A percentile compares a stretch with the other conserved stretches of the same genome.
Conservation (phyloP, 495 filamentous ascomycete genomes). For the Hypoxylon lienhwacheense region DNA sequence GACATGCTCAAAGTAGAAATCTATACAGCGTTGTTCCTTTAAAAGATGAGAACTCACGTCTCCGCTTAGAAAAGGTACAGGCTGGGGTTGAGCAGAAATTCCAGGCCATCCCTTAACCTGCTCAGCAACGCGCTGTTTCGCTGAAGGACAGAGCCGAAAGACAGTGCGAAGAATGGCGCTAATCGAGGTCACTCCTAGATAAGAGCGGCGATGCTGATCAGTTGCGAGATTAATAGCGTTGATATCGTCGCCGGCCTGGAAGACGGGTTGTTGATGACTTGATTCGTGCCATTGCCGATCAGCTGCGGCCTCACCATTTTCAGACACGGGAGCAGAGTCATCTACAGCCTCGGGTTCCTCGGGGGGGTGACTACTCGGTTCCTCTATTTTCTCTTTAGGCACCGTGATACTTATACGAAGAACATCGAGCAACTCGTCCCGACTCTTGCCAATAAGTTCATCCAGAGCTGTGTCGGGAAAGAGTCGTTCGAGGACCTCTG, state of each 20-base stretch:
- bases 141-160: slow-evolving; percentile 31
- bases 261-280: slow-evolving; percentile 23
- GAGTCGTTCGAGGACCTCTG: slow-evolving; percentile 19
- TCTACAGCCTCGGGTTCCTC: slow-evolving; percentile 18
- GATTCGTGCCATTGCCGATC: slow-evolving; percentile 36
- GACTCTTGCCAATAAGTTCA: slow-evolving; percentile 28
- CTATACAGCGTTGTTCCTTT: slow-evolving; percentile 36
- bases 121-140: slow-evolving; percentile 29
- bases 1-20: slow-evolving; percentile 36
- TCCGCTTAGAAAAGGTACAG: slow-evolving; percentile 14
- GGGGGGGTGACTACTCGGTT: neutral
- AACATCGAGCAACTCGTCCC: slow-evolving; percentile 23
- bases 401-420: slow-evolving; percentile 2
- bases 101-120: slow-evolving; percentile 31
- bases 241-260: slow-evolving; percentile 31
- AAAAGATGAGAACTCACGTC: slow-evolving; percentile 20
- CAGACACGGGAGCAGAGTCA: slow-evolving; percentile 30
- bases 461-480: slow-evolving; percentile 24
- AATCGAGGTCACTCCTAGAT: slow-evolving; percentile 32
- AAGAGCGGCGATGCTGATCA: slow-evolving; percentile 33
- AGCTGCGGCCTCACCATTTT: slow-evolving; percentile 26
- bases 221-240: slow-evolving; percentile 36
- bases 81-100: slow-evolving; percentile 12
- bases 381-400: neutral
- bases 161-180: slow-evolving; percentile 32